These are phyloP conservation scores for Rheum nobile DNA, from an alignment of 148 eudicot genomes.

Conservation along the genomic window DNA sequence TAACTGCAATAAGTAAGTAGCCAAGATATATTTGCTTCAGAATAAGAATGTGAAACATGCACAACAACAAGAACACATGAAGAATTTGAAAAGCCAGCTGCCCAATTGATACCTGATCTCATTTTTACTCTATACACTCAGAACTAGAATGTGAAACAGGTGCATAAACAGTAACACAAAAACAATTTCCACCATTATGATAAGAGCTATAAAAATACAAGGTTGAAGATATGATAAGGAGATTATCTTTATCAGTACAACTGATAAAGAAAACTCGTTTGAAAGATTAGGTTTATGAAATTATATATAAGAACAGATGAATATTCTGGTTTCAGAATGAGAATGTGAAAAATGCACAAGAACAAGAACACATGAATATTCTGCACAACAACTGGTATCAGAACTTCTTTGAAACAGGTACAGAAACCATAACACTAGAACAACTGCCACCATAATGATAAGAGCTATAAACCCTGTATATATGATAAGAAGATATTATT, in stretches of 20 bases:
- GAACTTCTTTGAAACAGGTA: too few species aligned
- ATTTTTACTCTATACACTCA: neutral
- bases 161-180: neutral
- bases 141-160: too few species aligned
- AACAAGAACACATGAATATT: too few species aligned
- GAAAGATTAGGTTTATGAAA: too few species aligned
- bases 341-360: too few species aligned
- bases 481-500: neutral
- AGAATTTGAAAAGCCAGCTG: neutral
- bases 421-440: neutral
- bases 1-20: conserved; percentile 12
- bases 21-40: neutral
- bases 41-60: neutral
- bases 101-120: neutral
- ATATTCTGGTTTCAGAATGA: too few species aligned
- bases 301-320: too few species aligned
- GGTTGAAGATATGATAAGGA: too few species aligned
- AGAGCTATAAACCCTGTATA: neutral
- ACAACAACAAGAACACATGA: neutral
- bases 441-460: neutral
- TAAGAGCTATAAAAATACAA: neutral
- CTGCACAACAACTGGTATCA: too few species aligned
- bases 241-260: too few species aligned
- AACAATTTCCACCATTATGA: neutral
- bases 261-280: too few species aligned